These are phyloP conservation scores for Stagonosporopsis vannaccii DNA, from an alignment of 2,329 filamentous ascomycete genomes.

Conservation along the genomic window DNA sequence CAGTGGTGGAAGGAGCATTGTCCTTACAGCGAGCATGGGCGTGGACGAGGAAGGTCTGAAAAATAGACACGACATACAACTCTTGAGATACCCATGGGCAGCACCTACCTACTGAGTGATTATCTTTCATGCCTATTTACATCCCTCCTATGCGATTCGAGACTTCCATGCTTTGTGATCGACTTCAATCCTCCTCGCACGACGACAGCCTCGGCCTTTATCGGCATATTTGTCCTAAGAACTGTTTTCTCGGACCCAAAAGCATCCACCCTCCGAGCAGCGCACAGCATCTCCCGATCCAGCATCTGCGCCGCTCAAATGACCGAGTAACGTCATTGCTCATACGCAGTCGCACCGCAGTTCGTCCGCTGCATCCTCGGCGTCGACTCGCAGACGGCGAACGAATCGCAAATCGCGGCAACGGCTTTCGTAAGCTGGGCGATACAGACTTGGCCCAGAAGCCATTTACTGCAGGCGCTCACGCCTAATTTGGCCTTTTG, in stretches of 20 bases:
- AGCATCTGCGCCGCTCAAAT: conserved; percentile 8
- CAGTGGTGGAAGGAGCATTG: background rate
- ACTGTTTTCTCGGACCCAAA: background rate
- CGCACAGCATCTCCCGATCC: conserved; percentile 5
- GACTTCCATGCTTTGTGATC: conserved; percentile 12
- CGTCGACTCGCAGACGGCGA: conserved; percentile 3
- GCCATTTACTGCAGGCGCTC: background rate
- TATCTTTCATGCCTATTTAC: background rate
- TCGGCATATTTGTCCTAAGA: conserved; percentile 4
- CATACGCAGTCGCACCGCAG: conserved; percentile 3
- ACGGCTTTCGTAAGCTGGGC: conserved; percentile 13
- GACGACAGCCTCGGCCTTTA: conserved; percentile 6
- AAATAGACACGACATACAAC: conserved; percentile 23
- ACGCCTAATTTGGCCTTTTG: conserved; percentile 5
- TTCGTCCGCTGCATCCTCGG: conserved; percentile 13
- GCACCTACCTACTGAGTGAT: background rate
- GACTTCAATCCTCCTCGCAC: background rate
- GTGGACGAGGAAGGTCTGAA: conserved; percentile 4
- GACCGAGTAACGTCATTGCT: conserved; percentile 15
- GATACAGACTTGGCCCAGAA: conserved; percentile 15
- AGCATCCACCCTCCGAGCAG: conserved; percentile 2
- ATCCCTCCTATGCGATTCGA: background rate
- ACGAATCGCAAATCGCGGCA: conserved; percentile 5
- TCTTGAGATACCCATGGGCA: conserved; percentile 34
- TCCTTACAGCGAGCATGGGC: conserved; percentile 14